Evolutionary conservation across 176 grass and related monocot genomes (phyloP), one percentile per base, ranked within the genome.

Genomic region (Phyllostachys edulis): DNA sequence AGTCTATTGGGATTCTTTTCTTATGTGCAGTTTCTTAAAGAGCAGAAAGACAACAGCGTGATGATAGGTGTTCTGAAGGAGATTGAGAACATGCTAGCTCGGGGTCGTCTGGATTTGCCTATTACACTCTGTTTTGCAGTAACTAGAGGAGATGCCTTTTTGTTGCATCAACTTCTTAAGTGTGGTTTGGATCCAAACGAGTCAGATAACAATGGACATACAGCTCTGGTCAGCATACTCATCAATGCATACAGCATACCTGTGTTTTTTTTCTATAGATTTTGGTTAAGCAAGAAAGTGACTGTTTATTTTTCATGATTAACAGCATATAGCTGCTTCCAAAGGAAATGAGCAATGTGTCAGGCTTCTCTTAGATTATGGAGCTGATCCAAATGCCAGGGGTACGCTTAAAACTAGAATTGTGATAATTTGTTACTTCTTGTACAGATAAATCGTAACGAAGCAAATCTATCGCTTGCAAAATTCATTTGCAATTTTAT

Each of bases 241-340:
- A 64, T 69, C 46, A 23, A 39, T 85, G 45, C 34, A 60, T 56
- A 56, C 7, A 82, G 45, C 34, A 60, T 56, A 56, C 7, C 15
- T 77, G 16, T 21, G 18, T 62, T 85, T 62, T 85, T 7, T 41
- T 18, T 59, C 21, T 80, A n/a, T 8, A 69, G 39, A 63, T 84
- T 81, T 54, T 23, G 11, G 9, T 85, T 67, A 44, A 75, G 9
- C 27, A 67, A 49, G 69, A 71, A 79, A 47, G 59, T 55, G 62
- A 69, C 70, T 41, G 47, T 77, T 66, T 34, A 45, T 74, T 82
- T 82, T 71, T 79, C 16, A 70, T 89, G 63, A 62, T 89, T 49
- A 62, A 79, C 86, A 99, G 96, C 96, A 99, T 85, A 92, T 99
- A 66, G 93, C 96, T 50, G 96, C 96, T 82, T 89, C 93, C n/a